Conservation (phyloP, 2,329 filamentous ascomycete genomes). For the Monilinia fructigena region DNA sequence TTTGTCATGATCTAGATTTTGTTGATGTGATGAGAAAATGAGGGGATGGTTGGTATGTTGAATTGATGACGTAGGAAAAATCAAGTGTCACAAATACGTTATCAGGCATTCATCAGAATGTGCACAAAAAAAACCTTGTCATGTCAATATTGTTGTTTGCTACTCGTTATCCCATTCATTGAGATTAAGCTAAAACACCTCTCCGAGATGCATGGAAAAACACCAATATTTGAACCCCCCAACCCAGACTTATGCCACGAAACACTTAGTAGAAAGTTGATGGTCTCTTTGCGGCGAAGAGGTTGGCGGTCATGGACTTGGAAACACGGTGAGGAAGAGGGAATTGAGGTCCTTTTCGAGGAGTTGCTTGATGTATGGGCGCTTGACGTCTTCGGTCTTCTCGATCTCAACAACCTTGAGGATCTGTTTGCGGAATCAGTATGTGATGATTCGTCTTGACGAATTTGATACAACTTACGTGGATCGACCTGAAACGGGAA, state of each 20-base stretch:
- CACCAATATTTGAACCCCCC: slow-evolving; percentile 34
- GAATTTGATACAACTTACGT: slow-evolving; percentile 63
- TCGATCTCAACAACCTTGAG: slow-evolving; percentile 97
- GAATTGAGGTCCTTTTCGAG: slow-evolving; percentile 93
- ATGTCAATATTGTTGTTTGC: slow-evolving; percentile 34
- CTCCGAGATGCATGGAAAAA: slow-evolving; percentile 39
- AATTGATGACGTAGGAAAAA: neutral
- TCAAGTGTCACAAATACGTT: neutral
- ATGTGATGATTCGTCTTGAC: slow-evolving; percentile 19
- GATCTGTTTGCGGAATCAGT: slow-evolving; percentile 58
- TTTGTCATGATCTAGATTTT: neutral
- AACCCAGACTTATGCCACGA: slow-evolving; percentile 31
- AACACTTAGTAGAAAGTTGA: slow-evolving; percentile 82
- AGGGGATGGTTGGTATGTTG: neutral
- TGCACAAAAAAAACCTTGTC: slow-evolving; percentile 17
- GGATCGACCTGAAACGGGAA: slow-evolving; percentile 95
- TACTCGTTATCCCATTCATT: slow-evolving; percentile 38
- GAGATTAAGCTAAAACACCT: slow-evolving; percentile 41
- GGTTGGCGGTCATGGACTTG: slow-evolving; percentile 80
- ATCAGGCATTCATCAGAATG: neutral
- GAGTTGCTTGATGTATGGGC: slow-evolving; percentile 99
- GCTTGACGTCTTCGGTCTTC: slow-evolving; percentile 91
- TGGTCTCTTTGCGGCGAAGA: slow-evolving; percentile 90
- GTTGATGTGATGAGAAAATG: neutral
- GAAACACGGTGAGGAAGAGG: slow-evolving; percentile 94